phyloP scores from a whole-genome alignment of 257 asterid genomes.

The Gentiana macrophylla region DNA sequence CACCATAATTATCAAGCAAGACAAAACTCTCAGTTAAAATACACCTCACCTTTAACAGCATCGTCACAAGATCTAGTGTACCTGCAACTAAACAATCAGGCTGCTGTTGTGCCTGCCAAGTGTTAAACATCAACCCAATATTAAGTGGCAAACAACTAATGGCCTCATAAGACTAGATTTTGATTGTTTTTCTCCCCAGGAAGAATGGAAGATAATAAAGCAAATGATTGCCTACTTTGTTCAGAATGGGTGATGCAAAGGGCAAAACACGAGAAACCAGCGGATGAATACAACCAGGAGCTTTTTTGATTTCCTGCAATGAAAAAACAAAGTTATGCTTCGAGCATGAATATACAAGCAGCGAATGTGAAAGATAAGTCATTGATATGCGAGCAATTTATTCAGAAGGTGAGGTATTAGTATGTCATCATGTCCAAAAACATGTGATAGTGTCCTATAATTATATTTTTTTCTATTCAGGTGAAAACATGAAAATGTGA shows the following conservation, averaged over 20 bases:
- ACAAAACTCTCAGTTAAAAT: conserved; percentile 8
- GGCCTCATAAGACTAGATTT: neutral
- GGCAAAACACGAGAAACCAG: conserved; percentile 82
- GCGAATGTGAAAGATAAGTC: no score
- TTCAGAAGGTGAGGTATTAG: no score
- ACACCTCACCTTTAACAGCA: conserved; percentile 68
- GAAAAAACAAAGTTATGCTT: conserved; percentile 9
- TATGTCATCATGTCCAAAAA: no score
- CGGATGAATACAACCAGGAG: conserved; percentile 91
- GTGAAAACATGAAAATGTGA: no score
- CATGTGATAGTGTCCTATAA: no score
- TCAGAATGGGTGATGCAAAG: conserved; percentile 66
- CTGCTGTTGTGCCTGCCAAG: conserved; percentile 85
- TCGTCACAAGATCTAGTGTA: conserved; percentile 76
- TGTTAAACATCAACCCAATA: conserved; percentile 15
- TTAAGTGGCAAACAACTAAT: no score
- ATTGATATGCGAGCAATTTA: no score
- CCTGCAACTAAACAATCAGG: conserved; percentile 92
- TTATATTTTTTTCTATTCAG: no score
- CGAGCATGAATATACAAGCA: neutral
- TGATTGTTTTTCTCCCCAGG: no score
- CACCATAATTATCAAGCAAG: neutral
- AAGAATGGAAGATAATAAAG: neutral
- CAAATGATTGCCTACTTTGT: conserved; percentile 42
- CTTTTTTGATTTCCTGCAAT: conserved; percentile 75